phyloP scores from a whole-genome alignment of 169 alveolate genomes.

The Plasmodium malariae region DNA sequence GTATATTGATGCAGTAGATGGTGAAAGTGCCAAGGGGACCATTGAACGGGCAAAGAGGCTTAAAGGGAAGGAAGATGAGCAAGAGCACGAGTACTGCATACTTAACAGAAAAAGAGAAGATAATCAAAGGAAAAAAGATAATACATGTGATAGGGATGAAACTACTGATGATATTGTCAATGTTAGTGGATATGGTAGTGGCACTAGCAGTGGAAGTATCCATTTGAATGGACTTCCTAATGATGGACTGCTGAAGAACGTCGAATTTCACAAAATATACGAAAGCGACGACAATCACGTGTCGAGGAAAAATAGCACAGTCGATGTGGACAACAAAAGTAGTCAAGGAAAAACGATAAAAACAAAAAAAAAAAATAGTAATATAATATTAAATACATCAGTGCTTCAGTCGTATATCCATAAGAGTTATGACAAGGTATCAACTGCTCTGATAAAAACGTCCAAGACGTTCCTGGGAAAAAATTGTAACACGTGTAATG shows the following conservation, averaged over 20 bases:
- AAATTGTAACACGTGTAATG: no score
- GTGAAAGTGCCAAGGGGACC: no score
- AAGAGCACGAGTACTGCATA: not conserved
- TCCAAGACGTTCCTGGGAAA: conserved; percentile 14
- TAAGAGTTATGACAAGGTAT: conserved; percentile 50
- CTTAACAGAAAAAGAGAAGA: not conserved
- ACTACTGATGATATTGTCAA: not conserved
- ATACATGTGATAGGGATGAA: not conserved
- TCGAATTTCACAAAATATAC: conserved; percentile 9
- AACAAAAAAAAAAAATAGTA: conserved; percentile 16
- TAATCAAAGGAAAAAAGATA: not conserved
- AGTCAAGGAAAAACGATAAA: not conserved
- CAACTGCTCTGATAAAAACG: conserved; percentile 37
- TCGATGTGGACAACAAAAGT: not conserved
- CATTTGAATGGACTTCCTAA: not conserved
- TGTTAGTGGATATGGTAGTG: not conserved
- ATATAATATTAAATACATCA: conserved; percentile 7
- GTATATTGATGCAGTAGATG: no score
- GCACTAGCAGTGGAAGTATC: not conserved
- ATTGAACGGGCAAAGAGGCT: no score
- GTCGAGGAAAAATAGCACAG: not conserved
- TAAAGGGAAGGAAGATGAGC: no score
- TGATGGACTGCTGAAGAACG: not conserved
- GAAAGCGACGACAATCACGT: conserved; percentile 17
- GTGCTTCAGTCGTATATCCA: conserved; percentile 22